Evolutionary conservation across 2,329 filamentous ascomycete genomes (phyloP).

Genomic region (Nemania sp.): DNA sequence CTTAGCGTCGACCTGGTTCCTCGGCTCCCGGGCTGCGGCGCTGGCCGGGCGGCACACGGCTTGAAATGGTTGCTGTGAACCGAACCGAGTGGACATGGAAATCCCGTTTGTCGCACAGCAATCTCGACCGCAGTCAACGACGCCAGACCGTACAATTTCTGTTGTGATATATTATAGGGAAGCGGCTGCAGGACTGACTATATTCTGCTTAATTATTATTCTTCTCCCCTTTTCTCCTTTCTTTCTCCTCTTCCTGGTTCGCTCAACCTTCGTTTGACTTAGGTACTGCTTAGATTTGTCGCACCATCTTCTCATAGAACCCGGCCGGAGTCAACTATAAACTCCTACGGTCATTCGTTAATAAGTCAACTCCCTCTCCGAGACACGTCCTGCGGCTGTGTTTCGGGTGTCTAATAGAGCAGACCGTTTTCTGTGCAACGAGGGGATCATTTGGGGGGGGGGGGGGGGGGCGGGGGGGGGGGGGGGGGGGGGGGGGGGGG

Average conservation of each 20-base stretch:
- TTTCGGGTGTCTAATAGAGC: background rate
- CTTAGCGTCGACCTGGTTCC: background rate
- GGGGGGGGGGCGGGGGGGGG: no score
- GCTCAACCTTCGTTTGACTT: no score
- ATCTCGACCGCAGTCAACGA: background rate
- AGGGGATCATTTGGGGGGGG: background rate
- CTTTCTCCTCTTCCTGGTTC: background rate
- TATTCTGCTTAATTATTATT: background rate
- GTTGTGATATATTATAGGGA: background rate
- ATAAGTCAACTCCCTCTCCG: background rate
- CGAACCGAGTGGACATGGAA: constrained; percentile 28
- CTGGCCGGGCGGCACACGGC: constrained; percentile 34
- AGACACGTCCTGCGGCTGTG: background rate
- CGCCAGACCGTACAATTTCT: background rate
- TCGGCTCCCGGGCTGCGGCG: constrained; percentile 32
- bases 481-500: no score
- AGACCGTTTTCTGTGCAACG: constrained; percentile 1
- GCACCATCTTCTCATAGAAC: background rate
- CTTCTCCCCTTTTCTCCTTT: background rate
- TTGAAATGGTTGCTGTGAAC: constrained; percentile 21
- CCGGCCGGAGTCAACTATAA: background rate
- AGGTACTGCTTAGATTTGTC: background rate
- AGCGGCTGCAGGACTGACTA: background rate
- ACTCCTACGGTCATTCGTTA: background rate
- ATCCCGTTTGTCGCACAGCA: constrained; percentile 23